A percentile compares a stretch with the other conserved stretches of the same genome.
phyloP scores from a whole-genome alignment of 169 alveolate genomes.

The Plasmodium berghei region DNA sequence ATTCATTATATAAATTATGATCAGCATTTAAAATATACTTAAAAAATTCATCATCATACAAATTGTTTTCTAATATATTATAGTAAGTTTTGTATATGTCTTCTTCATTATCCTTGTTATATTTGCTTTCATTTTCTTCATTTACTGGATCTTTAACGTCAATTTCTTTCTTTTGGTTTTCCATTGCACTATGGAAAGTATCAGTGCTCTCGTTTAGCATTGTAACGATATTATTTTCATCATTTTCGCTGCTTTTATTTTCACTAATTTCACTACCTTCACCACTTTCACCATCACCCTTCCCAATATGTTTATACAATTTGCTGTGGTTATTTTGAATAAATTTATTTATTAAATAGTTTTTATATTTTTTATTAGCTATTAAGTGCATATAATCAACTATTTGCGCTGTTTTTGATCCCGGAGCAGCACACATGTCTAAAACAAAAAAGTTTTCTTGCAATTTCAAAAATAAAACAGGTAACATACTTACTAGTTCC shows the following conservation, averaged over 20 bases:
- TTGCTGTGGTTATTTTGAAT: constrained; percentile 12
- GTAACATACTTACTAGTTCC: constrained; percentile 98
- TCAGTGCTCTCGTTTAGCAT: neutral
- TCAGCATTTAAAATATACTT: constrained; percentile 63
- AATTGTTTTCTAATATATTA: constrained; percentile 34
- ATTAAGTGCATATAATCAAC: constrained; percentile 74
- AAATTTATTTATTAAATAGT: constrained; percentile 34
- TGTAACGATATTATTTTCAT: neutral
- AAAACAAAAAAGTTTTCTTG: constrained; percentile 90
- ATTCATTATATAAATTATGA: constrained; percentile 39
- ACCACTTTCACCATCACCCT: neutral
- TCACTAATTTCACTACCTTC: neutral
- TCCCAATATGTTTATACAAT: neutral
- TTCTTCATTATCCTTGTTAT: neutral
- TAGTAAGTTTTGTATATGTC: constrained; percentile 16
- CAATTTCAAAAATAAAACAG: constrained; percentile 93
- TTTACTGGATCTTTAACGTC: neutral
- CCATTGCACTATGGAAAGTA: neutral
- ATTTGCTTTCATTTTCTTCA: neutral
- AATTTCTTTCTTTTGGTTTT: neutral
- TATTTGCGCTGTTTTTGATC: constrained; percentile 89
- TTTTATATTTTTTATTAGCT: constrained; percentile 28
- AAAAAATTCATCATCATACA: constrained; percentile 52
- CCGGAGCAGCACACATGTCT: constrained; percentile 99
- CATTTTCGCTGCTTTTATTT: neutral